Base-by-base conservation (phyloP, 495 filamentous ascomycete genomes). In the Hypoxylon fragiforme region DNA sequence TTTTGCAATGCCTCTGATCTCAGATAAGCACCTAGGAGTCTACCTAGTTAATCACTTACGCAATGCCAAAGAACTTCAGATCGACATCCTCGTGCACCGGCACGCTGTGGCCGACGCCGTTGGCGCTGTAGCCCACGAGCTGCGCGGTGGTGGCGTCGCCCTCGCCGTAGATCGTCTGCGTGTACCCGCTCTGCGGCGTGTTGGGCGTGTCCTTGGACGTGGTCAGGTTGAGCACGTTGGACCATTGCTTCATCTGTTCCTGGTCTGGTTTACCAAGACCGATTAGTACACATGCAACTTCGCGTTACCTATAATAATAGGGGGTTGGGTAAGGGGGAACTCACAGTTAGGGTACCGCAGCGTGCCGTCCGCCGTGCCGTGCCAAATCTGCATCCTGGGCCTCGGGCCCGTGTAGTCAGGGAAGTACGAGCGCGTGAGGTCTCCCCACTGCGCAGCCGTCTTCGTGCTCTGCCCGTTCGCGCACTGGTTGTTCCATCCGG, bases 111-210 rank as follows among this genome's bases (percentile, higher is more conserved):
- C 74, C 76, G 8, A 80, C 77, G 20, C 73, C 73, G 39, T 57
- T 48, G 19, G 76, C 77, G 48, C 69, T 74, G 64, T 76, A 74
- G 0, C 77, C 79, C 32, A 74, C 70, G 35, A 75, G 66, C 64
- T 78, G 66, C 1, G 71, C 71, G 1, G 71, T 72, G 6, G 62
- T 67, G n/a, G 66, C 50, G 7, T 70, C 65, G 32, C 70, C 73
- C 12, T 77, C 70, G 3, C 82, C 81, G 62, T 81, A 84, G 50
- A 76, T 73, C 31, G 72, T 77, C 60, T 77, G 64, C 1, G 80
- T 79, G 67, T 81, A 86, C 3, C 77, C 77, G 47, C 60, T 65
- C 57, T 77, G 65, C 0, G 77, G 77, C 3, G 66, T 68, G 59
- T 79, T 73, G 21, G 62, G 31, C 31, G 66, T 62, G 44, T 70